Percentiles rank a stretch among this genome's conserved stretches.
Conservation (phyloP, 148 eudicot species). For the Gaultheria prostrata region DNA sequence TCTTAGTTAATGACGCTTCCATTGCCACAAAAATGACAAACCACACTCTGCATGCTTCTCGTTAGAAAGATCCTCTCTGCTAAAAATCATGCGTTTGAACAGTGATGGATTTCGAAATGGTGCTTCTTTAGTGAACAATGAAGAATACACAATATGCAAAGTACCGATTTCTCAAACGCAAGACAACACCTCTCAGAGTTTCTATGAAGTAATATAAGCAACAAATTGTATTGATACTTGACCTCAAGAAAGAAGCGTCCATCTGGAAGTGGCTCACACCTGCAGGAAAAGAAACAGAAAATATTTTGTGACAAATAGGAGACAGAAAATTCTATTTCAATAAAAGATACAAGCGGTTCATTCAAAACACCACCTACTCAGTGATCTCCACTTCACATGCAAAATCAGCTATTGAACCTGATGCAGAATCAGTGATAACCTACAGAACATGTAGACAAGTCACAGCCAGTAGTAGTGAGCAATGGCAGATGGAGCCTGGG, state of each 20-base stretch:
- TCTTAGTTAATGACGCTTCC: background rate
- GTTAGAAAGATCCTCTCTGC: background rate
- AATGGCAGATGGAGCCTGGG: too few relatives aligned
- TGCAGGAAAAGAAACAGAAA: conserved; percentile 31
- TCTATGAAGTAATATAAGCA: background rate
- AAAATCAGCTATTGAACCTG: conserved; percentile 80
- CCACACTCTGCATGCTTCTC: background rate
- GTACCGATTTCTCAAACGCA: background rate
- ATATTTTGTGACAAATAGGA: background rate
- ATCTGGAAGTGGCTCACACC: conserved; percentile 98
- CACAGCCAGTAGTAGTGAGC: background rate
- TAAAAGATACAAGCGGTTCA: background rate
- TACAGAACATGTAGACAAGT: conserved; percentile 32
- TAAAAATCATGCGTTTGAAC: background rate
- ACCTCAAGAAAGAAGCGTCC: conserved; percentile 99
- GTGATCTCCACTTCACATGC: conserved; percentile 99
- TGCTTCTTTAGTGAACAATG: background rate
- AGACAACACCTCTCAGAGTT: background rate
- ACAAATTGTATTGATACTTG: conserved; percentile 2
- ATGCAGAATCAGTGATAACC: conserved; percentile 40
- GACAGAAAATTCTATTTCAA: background rate
- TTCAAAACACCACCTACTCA: conserved; percentile 29
- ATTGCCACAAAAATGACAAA: background rate
- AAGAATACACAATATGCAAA: background rate
- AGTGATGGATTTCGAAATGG: background rate